These are phyloP conservation scores for Tagetes erecta DNA, from an alignment of 129 eudicot genomes.

Conservation along the genomic window DNA sequence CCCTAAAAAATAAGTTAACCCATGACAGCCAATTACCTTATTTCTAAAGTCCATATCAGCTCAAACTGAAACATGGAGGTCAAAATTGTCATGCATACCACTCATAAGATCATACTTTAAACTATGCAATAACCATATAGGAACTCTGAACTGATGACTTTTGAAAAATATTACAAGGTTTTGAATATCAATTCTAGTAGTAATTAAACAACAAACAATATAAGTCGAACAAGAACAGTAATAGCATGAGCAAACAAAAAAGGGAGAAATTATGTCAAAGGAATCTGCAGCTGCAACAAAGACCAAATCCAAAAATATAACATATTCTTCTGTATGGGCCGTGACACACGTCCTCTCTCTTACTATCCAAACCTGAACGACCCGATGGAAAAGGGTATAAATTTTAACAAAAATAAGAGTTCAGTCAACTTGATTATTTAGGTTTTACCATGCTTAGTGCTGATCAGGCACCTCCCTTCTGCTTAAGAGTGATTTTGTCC, in stretches of 20 bases:
- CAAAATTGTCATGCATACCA: too few relatives aligned
- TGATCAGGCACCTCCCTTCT: conserved; percentile 80
- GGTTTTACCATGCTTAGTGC: conserved; percentile 10
- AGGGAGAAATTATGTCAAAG: background rate
- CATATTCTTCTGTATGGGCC: conserved; percentile 13
- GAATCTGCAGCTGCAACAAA: background rate
- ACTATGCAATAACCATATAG: too few relatives aligned
- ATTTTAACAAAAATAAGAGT: background rate
- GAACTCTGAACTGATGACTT: background rate
- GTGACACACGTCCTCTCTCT: background rate
- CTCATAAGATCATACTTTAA: too few relatives aligned
- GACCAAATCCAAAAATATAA: conserved; percentile 5
- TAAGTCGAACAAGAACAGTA: conserved; percentile 1
- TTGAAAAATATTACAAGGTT: background rate
- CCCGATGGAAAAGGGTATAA: background rate
- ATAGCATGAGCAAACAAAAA: conserved; percentile 4
- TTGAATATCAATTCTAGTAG: background rate
- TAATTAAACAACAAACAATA: background rate
- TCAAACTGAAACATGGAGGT: too few relatives aligned
- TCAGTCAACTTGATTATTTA: background rate
- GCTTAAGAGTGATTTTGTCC: conserved; percentile 96
- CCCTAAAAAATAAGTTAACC: too few relatives aligned
- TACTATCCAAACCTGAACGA: conserved; percentile 7
- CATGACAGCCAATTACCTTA: too few relatives aligned
- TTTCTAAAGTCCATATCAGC: too few relatives aligned